Percentiles rank a stretch among this genome's conserved stretches.
Evolutionary conservation across 1,284 basidiomycete species (phyloP).

Genomic region (Apiotrichum mycotoxinovorans): DNA sequence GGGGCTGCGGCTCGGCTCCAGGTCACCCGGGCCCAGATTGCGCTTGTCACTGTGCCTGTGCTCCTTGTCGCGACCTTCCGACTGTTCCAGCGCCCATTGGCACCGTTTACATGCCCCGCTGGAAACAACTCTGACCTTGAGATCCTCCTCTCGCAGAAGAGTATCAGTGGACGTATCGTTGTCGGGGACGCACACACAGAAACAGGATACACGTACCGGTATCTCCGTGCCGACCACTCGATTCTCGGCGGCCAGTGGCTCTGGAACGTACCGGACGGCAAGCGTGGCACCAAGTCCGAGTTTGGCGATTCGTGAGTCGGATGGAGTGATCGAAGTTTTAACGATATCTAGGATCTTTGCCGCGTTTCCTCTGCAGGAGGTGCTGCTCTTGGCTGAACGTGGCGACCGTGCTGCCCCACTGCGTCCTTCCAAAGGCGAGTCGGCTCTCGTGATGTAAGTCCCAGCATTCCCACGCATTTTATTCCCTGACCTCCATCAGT

Average conservation of each 20-base stretch:
- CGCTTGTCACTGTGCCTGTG: not conserved
- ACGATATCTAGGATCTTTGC: conserved; percentile 67
- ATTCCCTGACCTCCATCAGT: conserved; percentile 53
- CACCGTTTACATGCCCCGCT: not conserved
- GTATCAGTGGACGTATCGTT: conserved; percentile 68
- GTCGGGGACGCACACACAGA: conserved; percentile 59
- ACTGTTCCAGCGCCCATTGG: not conserved
- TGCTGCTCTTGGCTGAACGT: conserved; percentile 61
- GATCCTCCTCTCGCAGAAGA: conserved; percentile 51
- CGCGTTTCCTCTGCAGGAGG: conserved; percentile 81
- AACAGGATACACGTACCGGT: conserved; percentile 60
- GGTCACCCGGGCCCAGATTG: not conserved
- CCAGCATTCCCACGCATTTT: no score
- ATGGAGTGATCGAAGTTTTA: not conserved
- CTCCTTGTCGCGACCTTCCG: not conserved
- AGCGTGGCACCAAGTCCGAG: conserved; percentile 43
- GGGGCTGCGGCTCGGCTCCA: not conserved
- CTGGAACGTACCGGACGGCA: conserved; percentile 10
- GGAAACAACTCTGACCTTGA: not conserved
- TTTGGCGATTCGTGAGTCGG: conserved; percentile 55
- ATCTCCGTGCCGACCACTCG: conserved; percentile 80
- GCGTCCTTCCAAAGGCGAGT: conserved; percentile 2
- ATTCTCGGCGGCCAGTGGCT: conserved; percentile 86
- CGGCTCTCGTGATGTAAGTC: conserved; percentile 37
- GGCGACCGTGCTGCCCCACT: not conserved